These are phyloP conservation scores for Moelleriella libera DNA, from an alignment of 2,329 filamentous ascomycete genomes.

Conservation along the genomic window DNA sequence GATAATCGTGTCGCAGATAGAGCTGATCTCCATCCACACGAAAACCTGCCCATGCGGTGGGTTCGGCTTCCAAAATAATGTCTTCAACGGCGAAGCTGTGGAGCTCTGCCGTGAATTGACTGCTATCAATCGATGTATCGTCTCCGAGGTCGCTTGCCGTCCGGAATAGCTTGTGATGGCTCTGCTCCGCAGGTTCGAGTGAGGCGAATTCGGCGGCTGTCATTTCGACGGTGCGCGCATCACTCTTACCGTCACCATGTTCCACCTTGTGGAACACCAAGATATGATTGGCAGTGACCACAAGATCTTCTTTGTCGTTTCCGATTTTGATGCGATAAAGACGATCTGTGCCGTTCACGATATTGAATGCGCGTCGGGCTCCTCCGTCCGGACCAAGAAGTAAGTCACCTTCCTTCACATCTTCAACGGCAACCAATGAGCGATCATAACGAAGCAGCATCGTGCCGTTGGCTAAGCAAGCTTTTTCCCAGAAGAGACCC, in stretches of 20 bases:
- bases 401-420: slow-evolving; percentile 32
- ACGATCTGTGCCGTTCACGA: slow-evolving; percentile 29
- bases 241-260: neutral
- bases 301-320: slow-evolving; percentile 26
- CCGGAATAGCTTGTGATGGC: slow-evolving; percentile 18
- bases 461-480: slow-evolving; percentile 19
- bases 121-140: neutral
- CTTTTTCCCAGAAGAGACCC: slow-evolving; percentile 81
- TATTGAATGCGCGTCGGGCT: slow-evolving; percentile 32
- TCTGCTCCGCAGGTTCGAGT: slow-evolving; percentile 20
- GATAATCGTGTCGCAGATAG: slow-evolving; percentile 25
- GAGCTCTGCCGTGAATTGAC: slow-evolving; percentile 8
- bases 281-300: slow-evolving; percentile 34
- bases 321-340: slow-evolving; percentile 34
- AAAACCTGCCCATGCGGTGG: slow-evolving; percentile 34
- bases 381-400: slow-evolving; percentile 33
- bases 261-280: slow-evolving; percentile 26
- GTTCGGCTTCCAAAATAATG: slow-evolving; percentile 25
- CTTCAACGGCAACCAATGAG: slow-evolving; percentile 28
- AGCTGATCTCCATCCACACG: slow-evolving; percentile 34
- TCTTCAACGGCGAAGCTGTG: slow-evolving; percentile 24
- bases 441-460: slow-evolving; percentile 28
- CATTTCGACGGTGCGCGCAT: slow-evolving; percentile 23
- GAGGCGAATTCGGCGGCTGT: slow-evolving; percentile 29
- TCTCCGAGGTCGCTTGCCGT: neutral